Base-by-base conservation (phyloP, 345 rosid species). In the Lepidium aucheri region DNA sequence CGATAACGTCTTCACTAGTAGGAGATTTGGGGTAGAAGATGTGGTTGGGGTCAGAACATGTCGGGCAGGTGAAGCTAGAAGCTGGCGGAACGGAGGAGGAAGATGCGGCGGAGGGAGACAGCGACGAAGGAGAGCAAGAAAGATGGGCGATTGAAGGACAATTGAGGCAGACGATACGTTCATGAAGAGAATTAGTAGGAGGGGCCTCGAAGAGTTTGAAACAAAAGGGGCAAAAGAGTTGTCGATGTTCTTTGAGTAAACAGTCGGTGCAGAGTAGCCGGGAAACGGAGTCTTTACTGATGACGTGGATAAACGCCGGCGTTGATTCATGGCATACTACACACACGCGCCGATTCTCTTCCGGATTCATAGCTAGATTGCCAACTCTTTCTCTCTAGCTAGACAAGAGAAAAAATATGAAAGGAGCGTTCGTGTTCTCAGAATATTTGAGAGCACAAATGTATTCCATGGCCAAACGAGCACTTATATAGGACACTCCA, bases 231-330 rank as follows among this genome's bases (percentile, higher is more conserved):
- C 89, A 84, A 62, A 84, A 84, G 20, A 70, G 65, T 3, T 74
- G 73, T 8, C 55, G 74, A 68, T 80, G 79, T 43, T 57, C 74
- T 46, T 78, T 78, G 13, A 84, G 81, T 16, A 78, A 74, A 74
- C 89, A 84, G 24, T 84, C 72, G 45, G 84, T 76, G 74, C 89
- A 84, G 39, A 78, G 53, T 30, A 78, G 79, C 53, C 82, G 80
- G 70, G 39, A 67, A 26, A 18, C 40, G 51, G 64, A 75, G 42
- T 69, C 24, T 41, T 72, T 69, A 12, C 74, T 47, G 53, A 84
- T 67, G 70, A 59, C 67, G 77, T 80, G 82, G 68, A 78, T 77
- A 30, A 84, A 32, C 47, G 69, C 58, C 30, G 69, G 73, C 70
- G 73, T 78, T 13, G 32, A 11, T 18, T 65, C 67, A 12, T 68